Percentiles rank a stretch among this genome's conserved stretches.
phyloP scores from a whole-genome alignment of 768 basidiomycete species.

The Hericium coralloides region DNA sequence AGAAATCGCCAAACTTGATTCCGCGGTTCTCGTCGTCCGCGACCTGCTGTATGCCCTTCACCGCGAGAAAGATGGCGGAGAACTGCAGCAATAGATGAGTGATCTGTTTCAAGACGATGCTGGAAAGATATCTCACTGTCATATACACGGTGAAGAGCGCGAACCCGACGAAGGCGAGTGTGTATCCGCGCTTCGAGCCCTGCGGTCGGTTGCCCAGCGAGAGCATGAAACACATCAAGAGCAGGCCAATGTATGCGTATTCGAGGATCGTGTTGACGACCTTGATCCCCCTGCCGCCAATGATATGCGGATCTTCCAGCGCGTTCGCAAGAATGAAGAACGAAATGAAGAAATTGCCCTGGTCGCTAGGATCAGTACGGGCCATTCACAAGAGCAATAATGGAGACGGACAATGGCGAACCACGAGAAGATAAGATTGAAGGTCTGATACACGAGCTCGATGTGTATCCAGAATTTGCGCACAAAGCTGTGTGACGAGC shows the following conservation, averaged over 20 bases:
- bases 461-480: conserved; percentile 94
- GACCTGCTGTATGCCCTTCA: conserved; percentile 67
- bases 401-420: conserved; percentile 56
- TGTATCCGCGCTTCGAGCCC: conserved; percentile 84
- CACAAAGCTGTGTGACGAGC: conserved; percentile 72
- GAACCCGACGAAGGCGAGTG: conserved; percentile 78
- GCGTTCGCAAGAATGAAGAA: conserved; percentile 72
- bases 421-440: conserved; percentile 91
- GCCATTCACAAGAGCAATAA: background rate
- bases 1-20: conserved; percentile 49
- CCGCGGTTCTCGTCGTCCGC: conserved; percentile 34
- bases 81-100: conserved; percentile 31
- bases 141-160: conserved; percentile 92
- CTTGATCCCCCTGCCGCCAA: conserved; percentile 49
- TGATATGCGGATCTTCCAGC: conserved; percentile 55
- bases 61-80: conserved; percentile 73
- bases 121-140: conserved; percentile 47
- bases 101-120: background rate
- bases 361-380: background rate
- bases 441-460: conserved; percentile 84
- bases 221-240: conserved; percentile 83
- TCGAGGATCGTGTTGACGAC: conserved; percentile 70
- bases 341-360: conserved; percentile 88
- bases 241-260: conserved; percentile 81
- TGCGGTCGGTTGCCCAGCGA: conserved; percentile 88